phyloP scores from a whole-genome alignment of 352 stramenopile genomes.

The Phytophthora pini region DNA sequence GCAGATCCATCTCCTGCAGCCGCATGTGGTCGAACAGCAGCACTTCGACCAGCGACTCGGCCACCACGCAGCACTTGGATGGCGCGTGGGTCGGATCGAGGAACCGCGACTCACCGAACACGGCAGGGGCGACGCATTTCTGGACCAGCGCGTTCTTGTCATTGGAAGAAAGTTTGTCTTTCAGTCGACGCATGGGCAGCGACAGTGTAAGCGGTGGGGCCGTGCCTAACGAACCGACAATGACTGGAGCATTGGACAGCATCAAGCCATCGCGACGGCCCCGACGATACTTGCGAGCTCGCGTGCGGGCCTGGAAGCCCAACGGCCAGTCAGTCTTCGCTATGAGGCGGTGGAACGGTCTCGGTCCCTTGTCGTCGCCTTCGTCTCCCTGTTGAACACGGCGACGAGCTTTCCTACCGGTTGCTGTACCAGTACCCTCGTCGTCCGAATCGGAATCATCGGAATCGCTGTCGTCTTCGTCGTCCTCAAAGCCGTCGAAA shows the following conservation, averaged over 20 bases:
- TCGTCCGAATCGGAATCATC: constrained; percentile 14
- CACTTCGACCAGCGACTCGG: constrained; percentile 75
- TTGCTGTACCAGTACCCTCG: background rate
- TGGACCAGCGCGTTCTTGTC: constrained; percentile 55
- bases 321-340: constrained; percentile 70
- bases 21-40: constrained; percentile 74
- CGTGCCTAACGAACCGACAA: constrained; percentile 2
- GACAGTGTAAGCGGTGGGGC: constrained; percentile 10
- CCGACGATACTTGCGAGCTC: constrained; percentile 55
- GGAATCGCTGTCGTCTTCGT: constrained; percentile 13
- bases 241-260: constrained; percentile 20
- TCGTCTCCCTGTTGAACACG: constrained; percentile 7
- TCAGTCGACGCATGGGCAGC: constrained; percentile 21
- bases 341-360: constrained; percentile 68
- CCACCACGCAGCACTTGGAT: constrained; percentile 70
- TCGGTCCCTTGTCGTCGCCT: constrained; percentile 26
- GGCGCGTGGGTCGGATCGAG: constrained; percentile 52
- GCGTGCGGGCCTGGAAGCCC: constrained; percentile 57
- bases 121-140: constrained; percentile 53
- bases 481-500: constrained; percentile 20
- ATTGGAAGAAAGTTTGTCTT: constrained; percentile 34
- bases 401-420: constrained; percentile 4
- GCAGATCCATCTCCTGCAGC: constrained; percentile 79
- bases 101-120: constrained; percentile 73
- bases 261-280: constrained; percentile 57